phyloP scores from a whole-genome alignment of 2,329 filamentous ascomycete genomes.

The Ceratocystis eucalypticola region DNA sequence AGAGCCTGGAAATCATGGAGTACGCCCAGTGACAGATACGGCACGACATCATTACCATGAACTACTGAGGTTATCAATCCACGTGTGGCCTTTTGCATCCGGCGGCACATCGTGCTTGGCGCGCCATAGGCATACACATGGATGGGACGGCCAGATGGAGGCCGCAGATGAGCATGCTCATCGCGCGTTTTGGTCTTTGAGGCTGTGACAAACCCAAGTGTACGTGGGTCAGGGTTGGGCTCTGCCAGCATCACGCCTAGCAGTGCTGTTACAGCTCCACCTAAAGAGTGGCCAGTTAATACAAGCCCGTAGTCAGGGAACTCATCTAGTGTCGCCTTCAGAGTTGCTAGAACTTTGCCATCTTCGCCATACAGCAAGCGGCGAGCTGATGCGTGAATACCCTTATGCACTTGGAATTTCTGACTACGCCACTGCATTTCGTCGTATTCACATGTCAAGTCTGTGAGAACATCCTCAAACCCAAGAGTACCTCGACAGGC shows the following conservation, averaged over 20 bases:
- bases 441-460: slow-evolving; percentile 63
- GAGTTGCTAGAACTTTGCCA: slow-evolving; percentile 50
- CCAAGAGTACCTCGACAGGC: slow-evolving; percentile 59
- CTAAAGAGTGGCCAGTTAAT: slow-evolving; percentile 55
- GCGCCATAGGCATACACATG: slow-evolving; percentile 71
- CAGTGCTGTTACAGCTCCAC: slow-evolving; percentile 55
- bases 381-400: slow-evolving; percentile 57
- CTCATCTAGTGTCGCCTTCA: slow-evolving; percentile 51
- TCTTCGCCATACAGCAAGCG: slow-evolving; percentile 55
- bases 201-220: slow-evolving; percentile 49
- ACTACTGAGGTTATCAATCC: slow-evolving; percentile 63
- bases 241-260: slow-evolving; percentile 59
- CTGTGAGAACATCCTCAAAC: slow-evolving; percentile 59
- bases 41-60: slow-evolving; percentile 61
- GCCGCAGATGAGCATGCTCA: slow-evolving; percentile 21
- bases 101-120: slow-evolving; percentile 57
- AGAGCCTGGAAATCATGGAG: slow-evolving; percentile 63
- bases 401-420: slow-evolving; percentile 58
- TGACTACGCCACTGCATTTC: slow-evolving; percentile 49
- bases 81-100: slow-evolving; percentile 54
- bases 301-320: slow-evolving; percentile 58
- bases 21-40: slow-evolving; percentile 57
- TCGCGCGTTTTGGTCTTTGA: slow-evolving; percentile 26
- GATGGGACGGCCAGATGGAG: slow-evolving; percentile 53
- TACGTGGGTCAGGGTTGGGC: slow-evolving; percentile 35